Conservation (phyloP, 164 flowering plant species). For the Buxus sempervirens region DNA sequence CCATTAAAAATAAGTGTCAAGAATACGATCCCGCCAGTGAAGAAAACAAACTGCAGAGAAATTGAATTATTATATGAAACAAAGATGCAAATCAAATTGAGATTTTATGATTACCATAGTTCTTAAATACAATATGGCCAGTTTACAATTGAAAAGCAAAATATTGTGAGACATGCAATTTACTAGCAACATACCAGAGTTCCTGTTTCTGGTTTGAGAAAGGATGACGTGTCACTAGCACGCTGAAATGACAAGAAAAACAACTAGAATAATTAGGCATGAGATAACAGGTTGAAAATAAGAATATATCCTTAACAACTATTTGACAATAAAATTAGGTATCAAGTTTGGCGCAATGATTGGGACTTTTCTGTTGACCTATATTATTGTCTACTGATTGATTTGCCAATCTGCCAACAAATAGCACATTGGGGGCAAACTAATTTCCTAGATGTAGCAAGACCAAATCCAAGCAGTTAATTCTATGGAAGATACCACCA, state of each 20-base stretch:
- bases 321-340: neutral
- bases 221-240: slow-evolving; percentile 44
- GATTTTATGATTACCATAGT: neutral
- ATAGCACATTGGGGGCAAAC: no score
- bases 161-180: neutral
- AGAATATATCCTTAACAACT: neutral
- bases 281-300: neutral
- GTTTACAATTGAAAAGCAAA: neutral
- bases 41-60: slow-evolving; percentile 79
- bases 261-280: neutral
- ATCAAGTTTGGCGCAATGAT: neutral
- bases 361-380: no score
- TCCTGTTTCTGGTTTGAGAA: slow-evolving; percentile 65
- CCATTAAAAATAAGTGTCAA: slow-evolving; percentile 91
- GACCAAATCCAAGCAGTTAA: no score
- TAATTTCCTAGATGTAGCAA: no score
- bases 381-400: no score
- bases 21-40: slow-evolving; percentile 95
- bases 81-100: neutral
- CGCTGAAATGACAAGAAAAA: slow-evolving; percentile 41
- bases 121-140: neutral
- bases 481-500: no score
- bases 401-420: no score
- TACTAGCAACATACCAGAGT: slow-evolving; percentile 50
- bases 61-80: slow-evolving; percentile 1